These are phyloP conservation scores for Bonia amplexicaulis DNA, from an alignment of 176 grass and related monocot genomes.

Conservation along the genomic window DNA sequence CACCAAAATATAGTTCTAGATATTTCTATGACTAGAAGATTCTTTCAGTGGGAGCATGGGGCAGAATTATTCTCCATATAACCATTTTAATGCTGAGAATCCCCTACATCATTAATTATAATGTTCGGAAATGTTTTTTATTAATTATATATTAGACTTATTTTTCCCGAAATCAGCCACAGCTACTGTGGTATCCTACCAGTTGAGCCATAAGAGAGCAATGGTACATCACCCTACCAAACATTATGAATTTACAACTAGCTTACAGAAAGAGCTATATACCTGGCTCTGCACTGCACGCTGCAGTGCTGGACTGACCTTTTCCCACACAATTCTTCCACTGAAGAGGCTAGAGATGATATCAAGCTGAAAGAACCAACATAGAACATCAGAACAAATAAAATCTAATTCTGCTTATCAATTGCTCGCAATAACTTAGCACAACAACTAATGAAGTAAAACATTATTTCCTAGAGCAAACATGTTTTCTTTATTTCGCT, in stretches of 20 bases:
- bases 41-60: conserved; percentile 5
- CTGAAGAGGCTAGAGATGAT: conserved; percentile 92
- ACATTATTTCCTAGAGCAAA: neutral
- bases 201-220: neutral
- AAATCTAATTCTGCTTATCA: neutral
- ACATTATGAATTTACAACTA: neutral
- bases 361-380: conserved; percentile 55
- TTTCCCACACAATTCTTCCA: conserved; percentile 92
- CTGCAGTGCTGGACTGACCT: conserved; percentile 83
- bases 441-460: neutral
- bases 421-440: neutral
- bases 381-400: conserved; percentile 27
- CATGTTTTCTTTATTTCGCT: neutral
- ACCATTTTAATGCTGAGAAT: conserved; percentile 33
- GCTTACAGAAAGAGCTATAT: neutral
- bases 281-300: conserved; percentile 91
- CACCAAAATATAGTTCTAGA: conserved; percentile 13
- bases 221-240: neutral
- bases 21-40: conserved; percentile 26
- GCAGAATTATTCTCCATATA: conserved; percentile 13
- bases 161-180: neutral
- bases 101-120: neutral
- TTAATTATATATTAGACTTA: conserved; percentile 8
- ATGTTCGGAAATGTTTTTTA: neutral
- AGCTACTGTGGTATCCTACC: neutral